Conservation (phyloP, 23 red algal genomes). For the Gracilaria vermiculophylla region DNA sequence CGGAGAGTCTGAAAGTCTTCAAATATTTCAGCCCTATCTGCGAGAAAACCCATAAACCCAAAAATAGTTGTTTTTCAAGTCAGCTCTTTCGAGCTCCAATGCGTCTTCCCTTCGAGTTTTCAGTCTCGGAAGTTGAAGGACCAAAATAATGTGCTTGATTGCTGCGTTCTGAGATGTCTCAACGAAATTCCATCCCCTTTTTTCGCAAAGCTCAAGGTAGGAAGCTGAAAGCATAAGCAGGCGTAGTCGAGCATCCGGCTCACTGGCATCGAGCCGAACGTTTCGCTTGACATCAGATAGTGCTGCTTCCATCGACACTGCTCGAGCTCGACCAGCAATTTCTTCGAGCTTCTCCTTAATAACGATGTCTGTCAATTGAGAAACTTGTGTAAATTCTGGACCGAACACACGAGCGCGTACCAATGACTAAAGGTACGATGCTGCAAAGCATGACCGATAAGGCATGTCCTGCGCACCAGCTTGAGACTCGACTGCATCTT, state of each 20-base stretch:
- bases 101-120: too few species aligned
- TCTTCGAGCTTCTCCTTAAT: neutral
- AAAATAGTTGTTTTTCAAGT: too few species aligned
- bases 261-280: neutral
- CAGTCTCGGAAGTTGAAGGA: neutral
- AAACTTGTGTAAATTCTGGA: neutral
- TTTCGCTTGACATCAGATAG: constrained; percentile 10
- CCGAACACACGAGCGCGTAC: constrained; percentile 25
- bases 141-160: neutral
- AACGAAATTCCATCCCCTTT: constrained; percentile 9
- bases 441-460: too few species aligned
- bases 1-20: too few species aligned
- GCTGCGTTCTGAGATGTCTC: constrained; percentile 2
- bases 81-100: too few species aligned
- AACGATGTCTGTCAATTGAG: neutral
- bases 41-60: too few species aligned
- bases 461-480: too few species aligned
- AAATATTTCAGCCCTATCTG: too few species aligned
- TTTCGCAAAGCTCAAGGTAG: constrained; percentile 9
- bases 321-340: neutral
- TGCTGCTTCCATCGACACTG: neutral
- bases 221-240: neutral
- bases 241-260: constrained; percentile 21
- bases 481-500: too few species aligned
- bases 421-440: too few species aligned